Evolutionary conservation across 768 basidiomycete species (phyloP).

Genomic region (Boletus eberwhitei): DNA sequence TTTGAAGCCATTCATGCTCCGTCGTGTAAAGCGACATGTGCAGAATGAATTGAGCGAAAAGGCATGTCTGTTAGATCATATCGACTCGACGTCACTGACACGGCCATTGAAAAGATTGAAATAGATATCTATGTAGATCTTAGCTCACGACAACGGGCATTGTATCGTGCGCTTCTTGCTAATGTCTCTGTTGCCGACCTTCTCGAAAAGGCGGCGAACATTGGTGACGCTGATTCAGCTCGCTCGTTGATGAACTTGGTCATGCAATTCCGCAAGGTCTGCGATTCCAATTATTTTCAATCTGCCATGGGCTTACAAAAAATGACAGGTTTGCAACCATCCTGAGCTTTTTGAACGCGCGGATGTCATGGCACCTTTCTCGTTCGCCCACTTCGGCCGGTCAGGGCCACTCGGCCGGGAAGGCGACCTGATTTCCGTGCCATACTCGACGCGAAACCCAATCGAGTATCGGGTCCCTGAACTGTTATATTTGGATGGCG

Average conservation of each 20-base stretch:
- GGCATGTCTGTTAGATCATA: slow-evolving; percentile 40
- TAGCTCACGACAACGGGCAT: slow-evolving; percentile 84
- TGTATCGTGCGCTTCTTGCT: slow-evolving; percentile 87
- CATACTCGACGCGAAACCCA: slow-evolving; percentile 86
- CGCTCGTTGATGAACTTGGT: slow-evolving; percentile 98
- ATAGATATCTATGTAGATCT: slow-evolving; percentile 93
- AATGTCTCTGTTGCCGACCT: slow-evolving; percentile 95
- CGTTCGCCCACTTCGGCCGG: slow-evolving; percentile 79
- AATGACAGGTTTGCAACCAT: slow-evolving; percentile 86
- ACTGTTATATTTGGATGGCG: slow-evolving; percentile 75
- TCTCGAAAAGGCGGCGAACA: slow-evolving; percentile 86
- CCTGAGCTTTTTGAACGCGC: slow-evolving; percentile 97
- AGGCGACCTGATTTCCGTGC: slow-evolving; percentile 75
- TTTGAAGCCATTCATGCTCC: slow-evolving; percentile 97
- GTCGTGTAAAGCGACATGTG: slow-evolving; percentile 96
- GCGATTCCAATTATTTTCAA: slow-evolving; percentile 8
- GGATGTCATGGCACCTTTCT: slow-evolving; percentile 90
- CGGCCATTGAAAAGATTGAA: slow-evolving; percentile 84
- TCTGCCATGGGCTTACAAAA: slow-evolving; percentile 3
- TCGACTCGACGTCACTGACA: slow-evolving; percentile 80
- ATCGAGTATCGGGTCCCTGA: slow-evolving; percentile 77
- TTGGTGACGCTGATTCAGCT: slow-evolving; percentile 88
- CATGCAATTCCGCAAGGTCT: slow-evolving; percentile 98
- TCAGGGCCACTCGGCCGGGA: slow-evolving; percentile 83
- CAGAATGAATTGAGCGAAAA: slow-evolving; percentile 99